These are phyloP conservation scores for Trichoderma breve DNA, from an alignment of 2,329 filamentous ascomycete species.

Conservation along the genomic window DNA sequence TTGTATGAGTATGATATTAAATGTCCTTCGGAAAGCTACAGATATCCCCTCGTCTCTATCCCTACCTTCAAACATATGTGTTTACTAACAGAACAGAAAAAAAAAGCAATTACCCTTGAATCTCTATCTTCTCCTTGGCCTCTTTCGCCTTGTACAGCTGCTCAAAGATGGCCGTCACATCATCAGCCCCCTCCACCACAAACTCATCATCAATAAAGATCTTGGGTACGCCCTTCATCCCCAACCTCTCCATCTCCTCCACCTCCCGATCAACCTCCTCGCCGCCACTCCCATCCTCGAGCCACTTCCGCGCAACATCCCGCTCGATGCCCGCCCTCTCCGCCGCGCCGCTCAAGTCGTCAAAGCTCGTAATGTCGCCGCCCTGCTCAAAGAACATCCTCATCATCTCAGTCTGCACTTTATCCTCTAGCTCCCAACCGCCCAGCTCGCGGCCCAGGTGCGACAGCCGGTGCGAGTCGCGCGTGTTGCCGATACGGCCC, in stretches of 20 bases:
- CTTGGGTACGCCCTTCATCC: conserved; percentile 68
- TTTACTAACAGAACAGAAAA: background rate
- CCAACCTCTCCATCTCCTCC: conserved; percentile 47
- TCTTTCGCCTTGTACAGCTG: conserved; percentile 57
- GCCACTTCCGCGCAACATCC: conserved; percentile 52
- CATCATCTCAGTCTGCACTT: conserved; percentile 63
- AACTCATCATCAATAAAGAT: conserved; percentile 69
- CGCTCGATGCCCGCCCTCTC: conserved; percentile 53
- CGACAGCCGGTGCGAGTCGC: conserved; percentile 75
- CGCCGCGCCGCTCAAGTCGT: conserved; percentile 51
- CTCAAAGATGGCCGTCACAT: conserved; percentile 63
- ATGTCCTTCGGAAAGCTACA: no score
- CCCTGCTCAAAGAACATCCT: conserved; percentile 63
- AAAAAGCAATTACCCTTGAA: background rate
- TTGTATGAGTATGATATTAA: background rate
- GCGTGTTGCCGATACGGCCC: conserved; percentile 71
- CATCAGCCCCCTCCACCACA: conserved; percentile 70
- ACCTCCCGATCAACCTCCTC: conserved; percentile 58
- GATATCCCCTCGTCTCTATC: background rate
- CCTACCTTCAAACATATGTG: background rate
- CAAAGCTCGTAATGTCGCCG: conserved; percentile 59
- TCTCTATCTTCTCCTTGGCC: conserved; percentile 34
- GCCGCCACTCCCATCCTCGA: conserved; percentile 54
- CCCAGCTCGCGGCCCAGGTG: conserved; percentile 59
- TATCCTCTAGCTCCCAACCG: conserved; percentile 49